Evolutionary conservation across 169 alveolate genomes (phyloP).

Genomic region (Eimeria sp.): DNA sequence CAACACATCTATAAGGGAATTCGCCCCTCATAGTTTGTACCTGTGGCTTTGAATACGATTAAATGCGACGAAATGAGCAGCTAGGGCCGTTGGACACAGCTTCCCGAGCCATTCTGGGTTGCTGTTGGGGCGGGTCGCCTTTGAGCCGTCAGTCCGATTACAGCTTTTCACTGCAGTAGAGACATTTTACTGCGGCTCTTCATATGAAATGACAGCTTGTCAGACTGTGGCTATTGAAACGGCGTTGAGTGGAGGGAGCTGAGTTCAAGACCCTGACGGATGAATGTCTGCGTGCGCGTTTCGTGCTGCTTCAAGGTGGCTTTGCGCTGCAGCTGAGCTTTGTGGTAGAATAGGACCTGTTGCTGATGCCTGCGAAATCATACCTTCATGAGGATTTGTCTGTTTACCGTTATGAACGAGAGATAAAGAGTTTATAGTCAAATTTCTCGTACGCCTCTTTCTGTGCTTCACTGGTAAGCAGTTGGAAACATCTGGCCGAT

Average conservation of each 20-base stretch:
- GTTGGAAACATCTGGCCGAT: not conserved
- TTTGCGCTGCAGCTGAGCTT: not conserved
- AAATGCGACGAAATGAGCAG: not conserved
- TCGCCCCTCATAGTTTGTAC: not conserved
- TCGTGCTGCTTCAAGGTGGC: not conserved
- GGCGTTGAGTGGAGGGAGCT: not conserved
- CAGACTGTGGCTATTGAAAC: not conserved
- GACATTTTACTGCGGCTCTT: not conserved
- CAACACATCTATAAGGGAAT: not conserved
- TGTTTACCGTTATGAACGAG: not conserved
- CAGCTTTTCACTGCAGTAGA: not conserved
- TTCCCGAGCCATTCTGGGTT: not conserved
- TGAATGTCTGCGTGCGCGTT: not conserved
- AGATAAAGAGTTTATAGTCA: not conserved
- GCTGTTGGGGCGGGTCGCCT: not conserved
- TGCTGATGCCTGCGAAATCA: not conserved
- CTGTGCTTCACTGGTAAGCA: not conserved
- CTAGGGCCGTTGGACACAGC: not conserved
- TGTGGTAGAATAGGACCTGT: not conserved
- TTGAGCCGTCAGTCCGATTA: not conserved
- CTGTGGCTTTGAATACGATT: not conserved
- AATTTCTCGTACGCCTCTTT: not conserved
- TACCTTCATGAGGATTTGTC: not conserved
- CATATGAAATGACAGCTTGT: not conserved
- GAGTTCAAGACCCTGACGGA: not conserved